Evolutionary conservation across 2,329 filamentous ascomycete genomes (phyloP).

Genomic region (Penicillium brevicompactum): DNA sequence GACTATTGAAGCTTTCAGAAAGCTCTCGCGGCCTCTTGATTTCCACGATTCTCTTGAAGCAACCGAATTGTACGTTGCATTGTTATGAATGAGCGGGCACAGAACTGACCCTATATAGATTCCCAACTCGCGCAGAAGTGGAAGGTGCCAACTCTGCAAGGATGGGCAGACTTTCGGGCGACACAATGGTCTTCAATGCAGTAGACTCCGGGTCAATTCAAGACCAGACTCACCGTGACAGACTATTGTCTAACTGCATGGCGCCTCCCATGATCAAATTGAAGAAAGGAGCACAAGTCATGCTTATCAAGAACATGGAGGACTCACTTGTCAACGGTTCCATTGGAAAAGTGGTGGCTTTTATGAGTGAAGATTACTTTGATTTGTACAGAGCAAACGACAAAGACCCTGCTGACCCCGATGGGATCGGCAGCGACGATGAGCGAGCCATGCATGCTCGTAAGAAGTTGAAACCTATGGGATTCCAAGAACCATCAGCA

Average conservation of each 20-base stretch:
- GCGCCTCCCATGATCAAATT: slow-evolving; percentile 77
- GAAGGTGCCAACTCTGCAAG: slow-evolving; percentile 79
- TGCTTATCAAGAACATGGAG: slow-evolving; percentile 99
- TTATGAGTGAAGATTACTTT: slow-evolving; percentile 71
- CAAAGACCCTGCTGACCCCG: slow-evolving; percentile 52
- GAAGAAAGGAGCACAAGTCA: slow-evolving; percentile 93
- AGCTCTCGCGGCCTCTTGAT: slow-evolving; percentile 68
- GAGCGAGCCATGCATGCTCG: slow-evolving; percentile 47
- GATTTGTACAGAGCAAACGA: slow-evolving; percentile 61
- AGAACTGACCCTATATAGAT: slow-evolving; percentile 51
- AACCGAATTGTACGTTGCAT: slow-evolving; percentile 70
- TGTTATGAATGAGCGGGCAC: background rate
- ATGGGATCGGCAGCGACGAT: slow-evolving; percentile 49
- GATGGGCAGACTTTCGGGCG: slow-evolving; percentile 71
- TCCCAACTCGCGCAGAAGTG: slow-evolving; percentile 87
- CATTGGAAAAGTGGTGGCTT: slow-evolving; percentile 79
- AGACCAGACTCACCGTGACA: slow-evolving; percentile 71
- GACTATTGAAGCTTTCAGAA: slow-evolving; percentile 76
- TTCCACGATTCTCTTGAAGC: slow-evolving; percentile 76
- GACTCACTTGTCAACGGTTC: slow-evolving; percentile 92
- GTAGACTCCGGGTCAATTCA: slow-evolving; percentile 69
- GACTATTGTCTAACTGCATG: slow-evolving; percentile 86
- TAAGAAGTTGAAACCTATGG: slow-evolving; percentile 59
- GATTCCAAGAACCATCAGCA: slow-evolving; percentile 52
- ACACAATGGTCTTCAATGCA: slow-evolving; percentile 69